Conservation (phyloP, 108 stramenopile species). For the Cyclostephanos invisitatus region DNA sequence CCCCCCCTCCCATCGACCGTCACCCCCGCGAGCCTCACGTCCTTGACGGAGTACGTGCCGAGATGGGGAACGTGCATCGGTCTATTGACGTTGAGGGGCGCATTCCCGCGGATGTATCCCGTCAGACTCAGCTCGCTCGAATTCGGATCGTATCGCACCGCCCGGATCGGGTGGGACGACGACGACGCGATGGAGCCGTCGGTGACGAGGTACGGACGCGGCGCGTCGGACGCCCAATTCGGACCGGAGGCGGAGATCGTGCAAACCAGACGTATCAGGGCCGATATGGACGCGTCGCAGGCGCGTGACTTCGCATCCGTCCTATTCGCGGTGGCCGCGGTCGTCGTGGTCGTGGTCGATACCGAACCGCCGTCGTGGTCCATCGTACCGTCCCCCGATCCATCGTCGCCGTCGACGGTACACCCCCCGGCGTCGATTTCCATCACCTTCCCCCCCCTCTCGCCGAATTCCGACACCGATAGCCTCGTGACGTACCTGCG, state of each 20-base stretch:
- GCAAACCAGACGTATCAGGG: constrained; percentile 71
- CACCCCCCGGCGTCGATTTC: constrained; percentile 58
- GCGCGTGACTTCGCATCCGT: constrained; percentile 12
- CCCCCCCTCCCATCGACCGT: not conserved
- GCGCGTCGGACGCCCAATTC: constrained; percentile 74
- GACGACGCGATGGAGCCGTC: constrained; percentile 40
- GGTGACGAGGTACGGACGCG: constrained; percentile 72
- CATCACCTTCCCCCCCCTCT: constrained; percentile 64
- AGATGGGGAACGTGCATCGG: constrained; percentile 88
- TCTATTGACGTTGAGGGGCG: constrained; percentile 83
- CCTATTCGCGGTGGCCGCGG: constrained; percentile 21
- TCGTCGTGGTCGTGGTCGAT: constrained; percentile 1
- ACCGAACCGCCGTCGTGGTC: constrained; percentile 9
- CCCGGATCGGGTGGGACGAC: constrained; percentile 1
- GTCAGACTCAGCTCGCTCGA: constrained; percentile 70
- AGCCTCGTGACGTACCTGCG: constrained; percentile 73
- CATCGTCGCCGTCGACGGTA: constrained; percentile 4
- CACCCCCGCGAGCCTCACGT: constrained; percentile 33
- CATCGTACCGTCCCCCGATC: not conserved
- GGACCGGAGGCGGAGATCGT: constrained; percentile 70
- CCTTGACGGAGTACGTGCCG: constrained; percentile 87
- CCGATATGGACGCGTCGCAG: constrained; percentile 44
- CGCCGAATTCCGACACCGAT: constrained; percentile 79
- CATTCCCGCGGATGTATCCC: constrained; percentile 90
- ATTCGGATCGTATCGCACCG: constrained; percentile 56